Percentiles rank a stretch among this genome's conserved stretches.
Evolutionary conservation across 805 yeast species (phyloP).

Genomic region (Yamadazyma tumulicola): DNA sequence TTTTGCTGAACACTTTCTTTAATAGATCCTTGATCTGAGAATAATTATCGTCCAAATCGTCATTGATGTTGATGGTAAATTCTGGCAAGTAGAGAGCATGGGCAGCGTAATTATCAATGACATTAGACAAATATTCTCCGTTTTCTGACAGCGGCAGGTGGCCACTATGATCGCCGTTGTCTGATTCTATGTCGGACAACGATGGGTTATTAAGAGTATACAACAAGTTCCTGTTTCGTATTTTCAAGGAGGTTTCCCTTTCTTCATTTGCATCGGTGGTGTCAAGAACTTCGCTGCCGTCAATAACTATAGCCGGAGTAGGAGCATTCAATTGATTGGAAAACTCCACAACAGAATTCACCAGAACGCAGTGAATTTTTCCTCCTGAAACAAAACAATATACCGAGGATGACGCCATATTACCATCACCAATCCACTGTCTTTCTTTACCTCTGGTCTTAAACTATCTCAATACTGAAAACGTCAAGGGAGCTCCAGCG

Average conservation of each 20-base stretch:
- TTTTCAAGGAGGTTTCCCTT: conserved; percentile 4
- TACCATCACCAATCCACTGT: too few relatives aligned
- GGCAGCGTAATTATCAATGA: conserved; percentile 30
- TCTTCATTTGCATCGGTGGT: not conserved
- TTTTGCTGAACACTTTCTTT: conserved; percentile 41
- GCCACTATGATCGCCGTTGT: conserved; percentile 18
- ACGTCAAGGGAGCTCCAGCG: too few relatives aligned
- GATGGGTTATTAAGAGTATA: conserved; percentile 37
- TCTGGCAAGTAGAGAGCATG: conserved; percentile 51
- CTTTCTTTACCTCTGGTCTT: too few relatives aligned
- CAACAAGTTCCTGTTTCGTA: conserved; percentile 27
- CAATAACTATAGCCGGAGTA: conserved; percentile 1
- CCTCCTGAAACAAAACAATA: conserved; percentile 27
- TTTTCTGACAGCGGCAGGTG: conserved; percentile 2
- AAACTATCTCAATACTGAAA: too few relatives aligned
- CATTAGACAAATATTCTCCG: conserved; percentile 6
- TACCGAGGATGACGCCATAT: conserved; percentile 17
- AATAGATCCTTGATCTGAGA: conserved; percentile 38
- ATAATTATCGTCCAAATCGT: conserved; percentile 29
- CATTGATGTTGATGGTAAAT: conserved; percentile 35
- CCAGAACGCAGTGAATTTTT: conserved; percentile 24
- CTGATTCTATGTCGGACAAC: conserved; percentile 34
- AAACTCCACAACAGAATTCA: conserved; percentile 15
- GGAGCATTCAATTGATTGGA: conserved; percentile 4
- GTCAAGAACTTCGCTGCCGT: not conserved